Percentiles rank a stretch among this genome's conserved stretches.
Conservation (phyloP, 2,329 filamentous ascomycete genomes). For the Epichloe hybrida region DNA sequence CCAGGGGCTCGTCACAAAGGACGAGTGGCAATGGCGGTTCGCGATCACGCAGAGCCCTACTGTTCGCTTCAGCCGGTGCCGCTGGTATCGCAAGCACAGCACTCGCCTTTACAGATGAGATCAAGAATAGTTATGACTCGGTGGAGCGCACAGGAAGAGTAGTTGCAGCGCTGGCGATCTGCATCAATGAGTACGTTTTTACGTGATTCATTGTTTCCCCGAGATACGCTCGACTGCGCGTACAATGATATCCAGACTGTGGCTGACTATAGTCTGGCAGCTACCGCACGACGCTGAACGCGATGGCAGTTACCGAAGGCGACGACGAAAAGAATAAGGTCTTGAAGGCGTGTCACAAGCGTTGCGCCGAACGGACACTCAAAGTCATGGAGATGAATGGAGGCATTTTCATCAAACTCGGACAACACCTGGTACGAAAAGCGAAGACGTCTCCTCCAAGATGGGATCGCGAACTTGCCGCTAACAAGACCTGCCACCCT, state of each 20-base stretch:
- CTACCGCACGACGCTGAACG: conserved; percentile 75
- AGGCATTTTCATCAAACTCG: conserved; percentile 95
- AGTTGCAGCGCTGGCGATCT: conserved; percentile 57
- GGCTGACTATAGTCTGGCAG: conserved; percentile 28
- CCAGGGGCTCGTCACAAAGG: conserved; percentile 11
- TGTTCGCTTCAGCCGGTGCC: conserved; percentile 38
- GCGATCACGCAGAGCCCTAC: conserved; percentile 19
- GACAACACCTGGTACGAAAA: conserved; percentile 63
- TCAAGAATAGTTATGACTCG: conserved; percentile 63
- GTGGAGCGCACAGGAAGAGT: conserved; percentile 70
- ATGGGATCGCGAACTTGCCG: not conserved
- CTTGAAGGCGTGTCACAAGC: conserved; percentile 74
- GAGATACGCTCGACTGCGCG: conserved; percentile 3
- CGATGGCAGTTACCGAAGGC: conserved; percentile 47
- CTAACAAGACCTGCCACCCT: not conserved
- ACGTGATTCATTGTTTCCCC: not conserved
- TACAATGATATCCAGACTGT: not conserved
- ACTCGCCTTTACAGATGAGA: conserved; percentile 50
- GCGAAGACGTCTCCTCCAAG: not conserved
- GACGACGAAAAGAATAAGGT: conserved; percentile 51
- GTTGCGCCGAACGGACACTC: conserved; percentile 81
- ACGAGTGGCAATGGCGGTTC: conserved; percentile 7
- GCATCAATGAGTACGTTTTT: conserved; percentile 66
- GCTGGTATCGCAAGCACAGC: conserved; percentile 33
- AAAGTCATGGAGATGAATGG: conserved; percentile 87